Base-by-base conservation (phyloP, 1,139 yeast species). In the Geotrichum bryndzae region DNA sequence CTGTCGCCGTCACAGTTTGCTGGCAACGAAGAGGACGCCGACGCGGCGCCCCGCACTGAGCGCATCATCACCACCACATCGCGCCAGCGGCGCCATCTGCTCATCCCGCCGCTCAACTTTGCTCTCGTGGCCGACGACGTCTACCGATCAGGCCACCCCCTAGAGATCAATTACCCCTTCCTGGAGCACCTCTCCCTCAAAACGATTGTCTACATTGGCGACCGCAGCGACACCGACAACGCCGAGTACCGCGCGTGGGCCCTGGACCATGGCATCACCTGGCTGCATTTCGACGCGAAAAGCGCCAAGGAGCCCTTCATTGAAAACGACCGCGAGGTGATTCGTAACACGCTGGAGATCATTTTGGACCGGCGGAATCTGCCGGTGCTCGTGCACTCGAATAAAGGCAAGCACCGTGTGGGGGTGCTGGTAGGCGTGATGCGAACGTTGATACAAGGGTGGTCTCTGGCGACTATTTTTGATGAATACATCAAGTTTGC, bases 401-500 rank as follows among this genome's bases (percentile, higher is more conserved):
- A 92, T 73, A 94, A 94, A 75, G 98, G 99, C 8, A 92, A 94
- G 73, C 99, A 94, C 72, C 77, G 99, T 57, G 92, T 90, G 0
- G 98, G 98, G 0, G 91, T 94, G 1, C 79, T 91, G 54, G 95
- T 91, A 22, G 99, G 97, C 0, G 80, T 90, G 31, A 86, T 92
- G 83, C 77, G 99, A 58, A 90, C 89, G 71, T 73, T 88, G 63
- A 77, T 91, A 53, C 97, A 91, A 73, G 96, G 96, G 1, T 92
- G 99, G 99, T 85, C 95, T 64, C 79, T 90, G 70, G 87, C 96
- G 60, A 96, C 97, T 1, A 88, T 90, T 3, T 94, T 90, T 73
- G 97, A 91, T 72, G 99, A 94, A 72, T 94, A 94, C 74, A 91
- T 88, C 65, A 85, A 89, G 73, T 94, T 90, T 75, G 96, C 97